Evolutionary conservation across 2,329 filamentous ascomycete species (phyloP), one percentile per base, ranked within the genome.

Genomic region (Aaosphaeria pasadenensis): DNA sequence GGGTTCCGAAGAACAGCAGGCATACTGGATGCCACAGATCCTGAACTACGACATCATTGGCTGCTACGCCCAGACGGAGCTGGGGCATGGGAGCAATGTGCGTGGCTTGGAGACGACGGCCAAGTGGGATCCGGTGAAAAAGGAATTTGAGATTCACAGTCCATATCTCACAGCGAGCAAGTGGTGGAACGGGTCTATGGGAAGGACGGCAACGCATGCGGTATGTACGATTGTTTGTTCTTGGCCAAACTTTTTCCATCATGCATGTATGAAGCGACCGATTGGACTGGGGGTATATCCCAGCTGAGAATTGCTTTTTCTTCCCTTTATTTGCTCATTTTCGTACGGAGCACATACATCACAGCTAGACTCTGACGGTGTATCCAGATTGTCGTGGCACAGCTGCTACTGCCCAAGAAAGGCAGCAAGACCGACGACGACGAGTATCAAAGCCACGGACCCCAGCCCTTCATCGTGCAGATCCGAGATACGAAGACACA

Each of bases 111-210:
- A 80, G 51, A 74, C 73, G 11, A 62, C 73, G 42, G 77, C 77
- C 1, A 72, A 63, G 31, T 80, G 75, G 73, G 72, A 78, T 54
- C 64, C 65, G 1, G 55, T 64, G 29, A 65, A 63, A 5, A 74
- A 74, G 49, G 71, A 77, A 32, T 80, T 80, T 49, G 64, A 75
- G 31, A 66, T 80, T 11, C 76, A 79, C 58, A 79, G 76, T 51
- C 77, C 77, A 7, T 74, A 74, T 29, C 58, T 80, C 17, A 79
- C 77, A 1, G 74, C 77, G 2, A 78, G 73, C 54, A 80, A 80
- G 60, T 80, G 76, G 77, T 80, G 77, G 77, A 79, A 80, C 58
- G 77, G 77, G 1, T 71, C 72, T 1, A 70, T 80, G 64, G 77
- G 77, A 2, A 66, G 76, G 28, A 78, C 75, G n/a, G 77, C 77